These are phyloP conservation scores for Athelia psychrophila DNA, from an alignment of 1,284 basidiomycete species.

Conservation along the genomic window DNA sequence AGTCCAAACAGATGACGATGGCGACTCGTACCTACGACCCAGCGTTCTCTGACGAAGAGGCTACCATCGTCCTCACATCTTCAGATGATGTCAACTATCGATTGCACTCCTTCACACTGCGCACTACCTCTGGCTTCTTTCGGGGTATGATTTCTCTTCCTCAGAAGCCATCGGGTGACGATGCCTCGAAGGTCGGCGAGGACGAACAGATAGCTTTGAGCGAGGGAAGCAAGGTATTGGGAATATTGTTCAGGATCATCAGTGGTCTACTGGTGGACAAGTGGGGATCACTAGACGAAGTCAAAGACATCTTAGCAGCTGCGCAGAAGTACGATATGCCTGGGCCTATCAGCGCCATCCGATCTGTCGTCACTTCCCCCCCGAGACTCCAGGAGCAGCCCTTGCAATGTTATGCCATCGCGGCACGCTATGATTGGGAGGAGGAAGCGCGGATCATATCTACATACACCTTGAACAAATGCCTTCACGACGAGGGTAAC, in stretches of 20 bases:
- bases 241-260: not conserved
- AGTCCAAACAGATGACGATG: not conserved
- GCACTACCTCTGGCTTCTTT: conserved; percentile 36
- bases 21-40: conserved; percentile 23
- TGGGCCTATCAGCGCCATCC: not conserved
- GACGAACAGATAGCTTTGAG: not conserved
- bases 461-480: not conserved
- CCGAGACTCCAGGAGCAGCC: not conserved
- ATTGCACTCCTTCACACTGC: conserved; percentile 33
- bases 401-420: not conserved
- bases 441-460: not conserved
- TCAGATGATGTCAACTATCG: conserved; percentile 35
- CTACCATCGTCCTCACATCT: conserved; percentile 34
- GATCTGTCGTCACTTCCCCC: not conserved
- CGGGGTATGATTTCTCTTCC: conserved; percentile 22
- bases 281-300: not conserved
- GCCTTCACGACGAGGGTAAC: not conserved
- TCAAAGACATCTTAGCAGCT: not conserved
- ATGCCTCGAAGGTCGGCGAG: conserved; percentile 5
- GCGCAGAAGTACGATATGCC: not conserved
- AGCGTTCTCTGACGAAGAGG: conserved; percentile 29
- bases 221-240: not conserved
- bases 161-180: conserved; percentile 2
- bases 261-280: not conserved
- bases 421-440: not conserved